phyloP scores from a whole-genome alignment of 208 protist species.

The Trypanosoma boissoni region DNA sequence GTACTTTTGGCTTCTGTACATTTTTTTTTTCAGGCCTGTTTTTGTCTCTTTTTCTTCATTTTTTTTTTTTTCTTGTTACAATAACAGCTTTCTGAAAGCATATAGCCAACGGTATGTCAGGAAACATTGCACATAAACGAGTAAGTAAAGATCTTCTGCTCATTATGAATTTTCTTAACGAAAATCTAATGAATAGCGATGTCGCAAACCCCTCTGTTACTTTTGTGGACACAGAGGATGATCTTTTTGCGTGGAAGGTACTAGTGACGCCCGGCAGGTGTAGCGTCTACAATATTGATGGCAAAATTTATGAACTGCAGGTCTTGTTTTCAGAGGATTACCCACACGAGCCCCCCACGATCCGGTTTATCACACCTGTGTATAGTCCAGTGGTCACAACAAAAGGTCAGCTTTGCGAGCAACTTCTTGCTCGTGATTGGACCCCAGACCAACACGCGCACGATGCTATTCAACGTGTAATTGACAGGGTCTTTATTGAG shows the following conservation, averaged over 20 bases:
- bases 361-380: slow-evolving; percentile 48
- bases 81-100: not conserved
- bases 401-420: slow-evolving; percentile 49
- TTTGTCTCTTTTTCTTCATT: not conserved
- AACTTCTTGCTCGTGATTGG: slow-evolving; percentile 40
- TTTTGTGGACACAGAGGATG: slow-evolving; percentile 3
- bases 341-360: slow-evolving; percentile 50
- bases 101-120: too few relatives aligned
- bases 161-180: slow-evolving; percentile 17
- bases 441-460: slow-evolving; percentile 32
- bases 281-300: slow-evolving; percentile 41
- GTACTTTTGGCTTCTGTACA: too few relatives aligned
- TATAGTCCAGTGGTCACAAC: slow-evolving; percentile 59
- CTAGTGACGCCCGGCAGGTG: slow-evolving; percentile 27
- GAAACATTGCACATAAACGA: slow-evolving; percentile 32
- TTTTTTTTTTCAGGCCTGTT: too few relatives aligned
- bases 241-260: slow-evolving; percentile 48
- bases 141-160: slow-evolving; percentile 38
- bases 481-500: slow-evolving; percentile 41
- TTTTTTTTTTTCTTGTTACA: not conserved
- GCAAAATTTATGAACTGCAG: slow-evolving; percentile 25
- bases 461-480: slow-evolving; percentile 34
- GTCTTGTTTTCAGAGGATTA: slow-evolving; percentile 53
- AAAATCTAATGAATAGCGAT: too few relatives aligned
- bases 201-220: too few relatives aligned